Conservation (phyloP, 202 grass and related monocot species). For the Digitaria exilis region DNA sequence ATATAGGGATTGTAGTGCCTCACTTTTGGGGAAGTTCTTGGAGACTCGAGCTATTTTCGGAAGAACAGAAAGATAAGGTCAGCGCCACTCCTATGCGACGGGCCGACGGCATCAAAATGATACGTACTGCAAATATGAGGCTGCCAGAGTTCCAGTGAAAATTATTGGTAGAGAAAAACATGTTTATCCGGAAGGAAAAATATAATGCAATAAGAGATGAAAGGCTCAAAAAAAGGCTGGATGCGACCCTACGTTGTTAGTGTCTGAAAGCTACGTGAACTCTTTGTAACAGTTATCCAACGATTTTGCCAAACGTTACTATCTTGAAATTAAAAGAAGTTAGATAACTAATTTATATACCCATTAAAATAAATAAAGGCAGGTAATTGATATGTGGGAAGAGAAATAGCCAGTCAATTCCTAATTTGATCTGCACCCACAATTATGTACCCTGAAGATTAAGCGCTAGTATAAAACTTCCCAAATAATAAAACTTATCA, state of each 20-base stretch:
- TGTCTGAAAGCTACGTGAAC: not conserved
- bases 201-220: not conserved
- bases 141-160: not conserved
- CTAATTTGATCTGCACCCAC: too few relatives aligned
- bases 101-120: not conserved
- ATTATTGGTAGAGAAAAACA: not conserved
- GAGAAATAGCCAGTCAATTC: too few relatives aligned
- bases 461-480: too few relatives aligned
- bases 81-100: not conserved
- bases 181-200: not conserved
- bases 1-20: not conserved
- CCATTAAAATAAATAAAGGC: too few relatives aligned
- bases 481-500: too few relatives aligned
- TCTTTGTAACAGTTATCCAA: too few relatives aligned
- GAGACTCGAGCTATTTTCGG: not conserved
- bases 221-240: not conserved
- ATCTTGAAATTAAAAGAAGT: too few relatives aligned
- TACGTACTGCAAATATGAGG: not conserved
- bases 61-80: not conserved
- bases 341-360: too few relatives aligned
- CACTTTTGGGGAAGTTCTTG: not conserved
- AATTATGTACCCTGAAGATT: too few relatives aligned
- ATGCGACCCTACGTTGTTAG: not conserved
- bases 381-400: too few relatives aligned
- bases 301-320: too few relatives aligned